Evolutionary conservation across 2,329 filamentous ascomycete genomes (phyloP), one percentile per base, ranked within the genome.

Genomic region (Epichloe elymi): DNA sequence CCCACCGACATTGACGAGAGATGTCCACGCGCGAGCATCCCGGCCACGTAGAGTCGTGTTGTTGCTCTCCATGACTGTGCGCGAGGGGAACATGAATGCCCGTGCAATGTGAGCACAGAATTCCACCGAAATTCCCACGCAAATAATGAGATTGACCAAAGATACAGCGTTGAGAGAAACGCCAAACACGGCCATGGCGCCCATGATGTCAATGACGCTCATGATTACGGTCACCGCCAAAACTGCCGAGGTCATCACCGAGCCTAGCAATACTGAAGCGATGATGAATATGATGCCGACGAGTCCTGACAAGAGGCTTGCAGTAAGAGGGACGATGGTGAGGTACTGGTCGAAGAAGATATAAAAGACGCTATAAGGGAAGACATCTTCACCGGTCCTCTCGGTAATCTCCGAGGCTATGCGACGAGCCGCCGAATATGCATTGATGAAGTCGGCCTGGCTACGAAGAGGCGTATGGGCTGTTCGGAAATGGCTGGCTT

Each of bases 281-380:
- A 98, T 78, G 53, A 86, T 64, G 53, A 96, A 85, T 53, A 97
- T 95, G 57, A 95, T 86, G 26, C 78, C 87, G 14, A 97, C 74
- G 0, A 89, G 91, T 3, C 87, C 85, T 40, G 85, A 85, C 33
- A 98, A 78, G 1, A 98, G 79, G 0, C 84, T 80, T 1, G 78
- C 84, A 0, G 91, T 90, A 4, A 97, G 75, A 11, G 78, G 75
- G 19, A 95, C 81, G 54, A 98, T 97, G 52, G 79, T 80, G 5
- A 88, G 78, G 63, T 98, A 98, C 65, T 97, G 93, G 64, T 98
- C 93, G 65, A 98, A 98, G 78, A 97, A 98, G 65, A 98, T 90
- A 72, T 98, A 98, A 66, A 95, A 95, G 54, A 96, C 84, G 59
- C 88, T 94, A 71, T 98, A 98, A 0, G 93, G 88, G 75, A 98